Evolutionary conservation across 345 rosid species (phyloP).

Genomic region (Citrus sp.): DNA sequence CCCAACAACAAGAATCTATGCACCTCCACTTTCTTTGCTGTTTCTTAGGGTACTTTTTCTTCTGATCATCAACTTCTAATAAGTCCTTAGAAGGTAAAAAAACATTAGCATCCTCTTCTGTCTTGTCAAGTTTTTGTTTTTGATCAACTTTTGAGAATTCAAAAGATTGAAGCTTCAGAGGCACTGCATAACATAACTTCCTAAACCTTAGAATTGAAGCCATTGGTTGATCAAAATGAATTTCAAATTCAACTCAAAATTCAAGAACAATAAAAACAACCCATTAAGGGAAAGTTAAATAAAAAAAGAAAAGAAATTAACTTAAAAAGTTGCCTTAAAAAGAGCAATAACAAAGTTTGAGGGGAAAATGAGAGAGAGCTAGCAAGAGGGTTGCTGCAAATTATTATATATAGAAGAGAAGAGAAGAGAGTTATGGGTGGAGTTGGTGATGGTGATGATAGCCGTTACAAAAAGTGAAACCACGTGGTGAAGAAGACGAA

Average conservation of each 20-base stretch:
- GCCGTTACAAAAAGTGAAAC: conserved; percentile 10
- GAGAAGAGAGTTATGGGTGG: background rate
- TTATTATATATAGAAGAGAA: no score
- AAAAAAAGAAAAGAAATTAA: background rate
- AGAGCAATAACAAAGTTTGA: background rate
- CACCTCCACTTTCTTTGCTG: conserved; percentile 43
- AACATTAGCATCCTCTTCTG: conserved; percentile 12
- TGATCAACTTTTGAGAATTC: conserved; percentile 9
- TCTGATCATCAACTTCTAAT: background rate
- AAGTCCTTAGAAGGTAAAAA: conserved; percentile 7
- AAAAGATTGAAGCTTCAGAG: conserved; percentile 27
- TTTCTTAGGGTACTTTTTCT: conserved; percentile 17
- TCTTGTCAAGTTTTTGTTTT: conserved; percentile 15
- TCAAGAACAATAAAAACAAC: conserved; percentile 6
- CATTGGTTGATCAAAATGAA: conserved; percentile 23
- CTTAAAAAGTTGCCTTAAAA: background rate
- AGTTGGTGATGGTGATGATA: background rate
- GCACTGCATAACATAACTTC: conserved; percentile 43
- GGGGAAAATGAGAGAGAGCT: background rate
- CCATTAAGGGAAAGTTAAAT: conserved; percentile 2
- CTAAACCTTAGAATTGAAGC: conserved; percentile 51
- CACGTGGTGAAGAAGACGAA: conserved; percentile 22
- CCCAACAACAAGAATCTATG: conserved; percentile 56
- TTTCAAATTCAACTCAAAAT: background rate
- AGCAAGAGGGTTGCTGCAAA: no score